Percentiles rank a stretch among this genome's conserved stretches.
These are phyloP conservation scores for Fusarium robinianum DNA, from an alignment of 2,329 filamentous ascomycete species.

Conservation along the genomic window DNA sequence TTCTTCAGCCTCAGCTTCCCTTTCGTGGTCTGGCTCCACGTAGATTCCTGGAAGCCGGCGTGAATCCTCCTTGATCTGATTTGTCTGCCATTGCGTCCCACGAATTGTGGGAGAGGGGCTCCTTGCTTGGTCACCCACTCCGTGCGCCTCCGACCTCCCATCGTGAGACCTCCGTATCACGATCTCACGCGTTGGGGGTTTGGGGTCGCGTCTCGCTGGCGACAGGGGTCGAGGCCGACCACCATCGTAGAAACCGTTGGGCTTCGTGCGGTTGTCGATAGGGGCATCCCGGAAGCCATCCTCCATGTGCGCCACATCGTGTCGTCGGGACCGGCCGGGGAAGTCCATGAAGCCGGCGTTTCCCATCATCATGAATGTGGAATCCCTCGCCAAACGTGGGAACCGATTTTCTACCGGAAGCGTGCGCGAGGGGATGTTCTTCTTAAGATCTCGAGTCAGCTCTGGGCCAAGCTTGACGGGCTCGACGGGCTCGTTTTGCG, in stretches of 20 bases:
- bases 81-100: slow-evolving; percentile 26
- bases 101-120: slow-evolving; percentile 36
- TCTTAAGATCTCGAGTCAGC: slow-evolving; percentile 33
- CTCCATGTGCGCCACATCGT: slow-evolving; percentile 37
- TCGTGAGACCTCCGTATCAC: slow-evolving; percentile 35
- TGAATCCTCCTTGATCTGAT: slow-evolving; percentile 19
- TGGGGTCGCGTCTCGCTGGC: slow-evolving; percentile 37
- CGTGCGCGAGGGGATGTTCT: slow-evolving; percentile 23
- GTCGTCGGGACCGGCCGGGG: slow-evolving; percentile 31
- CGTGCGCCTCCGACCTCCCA: slow-evolving; percentile 28
- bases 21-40: slow-evolving; percentile 37
- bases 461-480: slow-evolving; percentile 30
- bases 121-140: slow-evolving; percentile 23
- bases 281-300: slow-evolving; percentile 41
- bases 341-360: slow-evolving; percentile 47
- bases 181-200: slow-evolving; percentile 48
- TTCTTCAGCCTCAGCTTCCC: slow-evolving; percentile 29
- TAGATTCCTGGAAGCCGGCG: slow-evolving; percentile 27
- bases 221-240: slow-evolving; percentile 30
- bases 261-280: slow-evolving; percentile 22
- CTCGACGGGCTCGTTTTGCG: slow-evolving; percentile 40
- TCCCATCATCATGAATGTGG: slow-evolving; percentile 42
- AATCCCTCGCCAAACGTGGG: slow-evolving; percentile 14
- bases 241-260: slow-evolving; percentile 21
- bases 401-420: slow-evolving; percentile 17